Percentiles rank a stretch among this genome's conserved stretches.
These are phyloP conservation scores for Coemansia sp. DNA, from an alignment of 192 early-diverging fungal species.

Conservation along the genomic window DNA sequence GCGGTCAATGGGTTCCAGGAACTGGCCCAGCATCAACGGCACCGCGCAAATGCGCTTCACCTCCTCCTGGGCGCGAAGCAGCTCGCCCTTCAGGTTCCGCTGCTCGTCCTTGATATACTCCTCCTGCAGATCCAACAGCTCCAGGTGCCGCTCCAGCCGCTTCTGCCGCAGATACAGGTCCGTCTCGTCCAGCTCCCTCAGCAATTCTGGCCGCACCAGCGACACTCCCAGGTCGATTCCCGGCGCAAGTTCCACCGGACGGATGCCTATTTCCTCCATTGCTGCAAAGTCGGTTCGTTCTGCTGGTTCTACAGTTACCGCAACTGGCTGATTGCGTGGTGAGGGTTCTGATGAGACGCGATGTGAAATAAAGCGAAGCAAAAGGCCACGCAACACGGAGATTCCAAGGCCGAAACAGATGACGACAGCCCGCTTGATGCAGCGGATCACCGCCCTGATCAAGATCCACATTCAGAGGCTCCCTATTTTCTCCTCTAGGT, in stretches of 20 bases:
- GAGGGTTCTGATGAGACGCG: too few relatives aligned
- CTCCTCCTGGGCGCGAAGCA: constrained; percentile 92
- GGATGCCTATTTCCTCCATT: constrained; percentile 49
- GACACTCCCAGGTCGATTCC: constrained; percentile 47
- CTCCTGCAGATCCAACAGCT: constrained; percentile 94
- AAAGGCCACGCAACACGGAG: too few relatives aligned
- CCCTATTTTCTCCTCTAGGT: too few relatives aligned
- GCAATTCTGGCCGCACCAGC: constrained; percentile 40
- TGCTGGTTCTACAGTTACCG: too few relatives aligned
- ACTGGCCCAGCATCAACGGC: constrained; percentile 97
- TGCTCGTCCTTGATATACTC: constrained; percentile 99
- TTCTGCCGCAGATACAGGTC: constrained; percentile 93
- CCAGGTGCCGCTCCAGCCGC: constrained; percentile 89
- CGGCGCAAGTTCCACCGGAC: constrained; percentile 33
- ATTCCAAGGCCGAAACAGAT: too few relatives aligned
- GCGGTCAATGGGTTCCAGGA: constrained; percentile 94
- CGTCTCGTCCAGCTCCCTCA: constrained; percentile 52
- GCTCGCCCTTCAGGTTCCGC: constrained; percentile 91
- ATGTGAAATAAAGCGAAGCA: too few relatives aligned
- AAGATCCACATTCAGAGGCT: too few relatives aligned
- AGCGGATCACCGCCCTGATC: too few relatives aligned
- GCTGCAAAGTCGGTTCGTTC: too few relatives aligned
- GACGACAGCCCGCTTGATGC: too few relatives aligned
- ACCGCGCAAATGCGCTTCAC: constrained; percentile 98
- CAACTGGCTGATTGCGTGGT: too few relatives aligned